Conservation (phyloP, 768 basidiomycete genomes). For the Obba rivulosa region DNA sequence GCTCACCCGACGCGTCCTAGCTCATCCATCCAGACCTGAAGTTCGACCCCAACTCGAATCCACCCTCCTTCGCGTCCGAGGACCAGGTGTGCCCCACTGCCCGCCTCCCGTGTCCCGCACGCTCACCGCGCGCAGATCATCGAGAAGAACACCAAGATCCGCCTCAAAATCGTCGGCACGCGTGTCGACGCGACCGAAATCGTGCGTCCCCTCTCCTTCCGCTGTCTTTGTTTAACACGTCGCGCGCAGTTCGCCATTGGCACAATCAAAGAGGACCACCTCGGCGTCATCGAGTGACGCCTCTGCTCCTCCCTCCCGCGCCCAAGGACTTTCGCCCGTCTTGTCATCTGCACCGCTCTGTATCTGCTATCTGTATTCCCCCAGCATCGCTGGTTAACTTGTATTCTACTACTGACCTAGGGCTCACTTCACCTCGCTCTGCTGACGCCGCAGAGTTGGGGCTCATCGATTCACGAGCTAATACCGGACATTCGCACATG, state of each 20-base stretch:
- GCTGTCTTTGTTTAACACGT: slow-evolving; percentile 1
- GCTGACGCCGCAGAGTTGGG: too few relatives aligned
- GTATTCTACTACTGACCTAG: background rate
- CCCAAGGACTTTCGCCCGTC: background rate
- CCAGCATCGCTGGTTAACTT: background rate
- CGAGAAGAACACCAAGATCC: slow-evolving; percentile 86
- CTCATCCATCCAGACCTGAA: slow-evolving; percentile 91
- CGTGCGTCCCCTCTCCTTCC: slow-evolving; percentile 41
- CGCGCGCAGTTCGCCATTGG: slow-evolving; percentile 84
- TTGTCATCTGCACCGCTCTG: slow-evolving; percentile 7
- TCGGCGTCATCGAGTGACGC: slow-evolving; percentile 79
- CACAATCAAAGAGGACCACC: slow-evolving; percentile 96
- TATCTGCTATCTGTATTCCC: slow-evolving; percentile 15
- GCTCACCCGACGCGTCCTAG: slow-evolving; percentile 31
- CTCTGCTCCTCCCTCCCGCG: background rate
- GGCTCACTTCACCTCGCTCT: background rate
- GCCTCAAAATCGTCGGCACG: slow-evolving; percentile 97
- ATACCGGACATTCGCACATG: too few relatives aligned
- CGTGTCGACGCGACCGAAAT: slow-evolving; percentile 98
- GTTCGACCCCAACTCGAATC: slow-evolving; percentile 94
- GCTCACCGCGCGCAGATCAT: slow-evolving; percentile 57
- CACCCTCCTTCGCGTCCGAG: slow-evolving; percentile 92
- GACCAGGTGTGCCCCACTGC: slow-evolving; percentile 53
- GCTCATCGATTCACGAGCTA: too few relatives aligned
- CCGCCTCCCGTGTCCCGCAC: background rate